phyloP scores from a whole-genome alignment of 192 early-diverging fungal genomes.

The Diversispora epigaea region DNA sequence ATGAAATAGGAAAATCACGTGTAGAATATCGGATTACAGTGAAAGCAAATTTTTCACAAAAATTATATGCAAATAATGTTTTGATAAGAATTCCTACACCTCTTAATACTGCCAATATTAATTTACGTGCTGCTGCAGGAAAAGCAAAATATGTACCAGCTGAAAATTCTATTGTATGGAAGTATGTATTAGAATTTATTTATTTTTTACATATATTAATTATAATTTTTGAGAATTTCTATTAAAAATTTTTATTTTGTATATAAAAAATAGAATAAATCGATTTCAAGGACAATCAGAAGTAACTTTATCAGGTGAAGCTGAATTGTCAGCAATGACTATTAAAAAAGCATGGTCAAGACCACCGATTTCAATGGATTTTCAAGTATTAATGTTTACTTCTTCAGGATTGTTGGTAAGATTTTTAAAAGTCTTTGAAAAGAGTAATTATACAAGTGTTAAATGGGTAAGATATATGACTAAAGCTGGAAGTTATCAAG shows the following conservation, averaged over 20 bases:
- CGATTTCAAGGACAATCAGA: conserved; percentile 92
- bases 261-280: conserved; percentile 65
- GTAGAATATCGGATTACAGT: conserved; percentile 91
- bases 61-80: conserved; percentile 89
- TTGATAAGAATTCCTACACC: conserved; percentile 88
- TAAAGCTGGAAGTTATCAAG: conserved; percentile 89
- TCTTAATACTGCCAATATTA: conserved; percentile 80
- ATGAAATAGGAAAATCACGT: conserved; percentile 74
- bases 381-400: conserved; percentile 95
- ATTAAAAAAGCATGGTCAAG: conserved; percentile 89
- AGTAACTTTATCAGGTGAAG: conserved; percentile 76
- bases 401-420: conserved; percentile 93
- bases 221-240: not conserved
- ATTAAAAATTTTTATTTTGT: not conserved
- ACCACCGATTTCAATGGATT: conserved; percentile 94
- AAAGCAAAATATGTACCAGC: conserved; percentile 94
- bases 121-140: conserved; percentile 75
- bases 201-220: not conserved
- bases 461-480: conserved; percentile 99
- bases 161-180: conserved; percentile 95
- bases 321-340: conserved; percentile 79
- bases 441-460: conserved; percentile 91
- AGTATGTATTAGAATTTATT: conserved; percentile 54
- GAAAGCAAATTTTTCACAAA: conserved; percentile 84
- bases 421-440: conserved; percentile 98